These are phyloP conservation scores for Clarireedia hainanense DNA, from an alignment of 2,329 filamentous ascomycete species.

Conservation along the genomic window DNA sequence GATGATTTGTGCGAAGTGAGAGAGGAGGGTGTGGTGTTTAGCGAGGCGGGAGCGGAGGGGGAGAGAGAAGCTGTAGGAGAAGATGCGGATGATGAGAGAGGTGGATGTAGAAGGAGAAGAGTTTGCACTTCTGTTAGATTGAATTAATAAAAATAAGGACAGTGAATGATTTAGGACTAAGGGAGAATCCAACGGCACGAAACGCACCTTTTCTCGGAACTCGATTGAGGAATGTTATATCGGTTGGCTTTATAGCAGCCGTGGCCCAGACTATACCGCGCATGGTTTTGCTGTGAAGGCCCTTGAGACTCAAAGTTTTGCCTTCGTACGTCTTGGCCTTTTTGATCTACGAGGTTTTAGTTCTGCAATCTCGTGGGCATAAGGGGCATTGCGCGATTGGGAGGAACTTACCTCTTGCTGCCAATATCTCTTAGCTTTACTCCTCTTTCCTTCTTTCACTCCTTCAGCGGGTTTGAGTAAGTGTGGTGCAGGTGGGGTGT, in stretches of 20 bases:
- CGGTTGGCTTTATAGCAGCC: conserved; percentile 10
- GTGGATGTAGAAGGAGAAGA: not conserved
- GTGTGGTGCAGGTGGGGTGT: conserved; percentile 12
- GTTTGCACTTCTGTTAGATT: too few relatives aligned
- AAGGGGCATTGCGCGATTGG: not conserved
- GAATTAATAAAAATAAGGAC: too few relatives aligned
- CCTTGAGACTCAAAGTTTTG: conserved; percentile 10
- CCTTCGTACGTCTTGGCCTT: conserved; percentile 14
- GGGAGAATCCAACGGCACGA: not conserved
- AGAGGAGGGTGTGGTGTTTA: not conserved
- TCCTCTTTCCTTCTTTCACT: conserved; percentile 10
- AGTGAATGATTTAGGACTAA: too few relatives aligned
- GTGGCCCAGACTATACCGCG: conserved; percentile 11
- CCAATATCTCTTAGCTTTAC: conserved; percentile 7
- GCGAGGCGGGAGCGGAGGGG: not conserved
- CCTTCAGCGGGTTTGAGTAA: conserved; percentile 10
- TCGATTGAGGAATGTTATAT: conserved; percentile 13
- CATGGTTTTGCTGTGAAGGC: conserved; percentile 11
- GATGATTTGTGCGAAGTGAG: not conserved
- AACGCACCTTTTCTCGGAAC: conserved; percentile 11
- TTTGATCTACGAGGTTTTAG: conserved; percentile 3
- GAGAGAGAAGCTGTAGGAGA: too few relatives aligned
- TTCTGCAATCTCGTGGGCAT: not conserved
- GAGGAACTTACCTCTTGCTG: conserved; percentile 10
- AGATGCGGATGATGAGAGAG: too few relatives aligned